phyloP scores from a whole-genome alignment of 2,329 filamentous ascomycete genomes.

The Pleurostoma richardsiae region DNA sequence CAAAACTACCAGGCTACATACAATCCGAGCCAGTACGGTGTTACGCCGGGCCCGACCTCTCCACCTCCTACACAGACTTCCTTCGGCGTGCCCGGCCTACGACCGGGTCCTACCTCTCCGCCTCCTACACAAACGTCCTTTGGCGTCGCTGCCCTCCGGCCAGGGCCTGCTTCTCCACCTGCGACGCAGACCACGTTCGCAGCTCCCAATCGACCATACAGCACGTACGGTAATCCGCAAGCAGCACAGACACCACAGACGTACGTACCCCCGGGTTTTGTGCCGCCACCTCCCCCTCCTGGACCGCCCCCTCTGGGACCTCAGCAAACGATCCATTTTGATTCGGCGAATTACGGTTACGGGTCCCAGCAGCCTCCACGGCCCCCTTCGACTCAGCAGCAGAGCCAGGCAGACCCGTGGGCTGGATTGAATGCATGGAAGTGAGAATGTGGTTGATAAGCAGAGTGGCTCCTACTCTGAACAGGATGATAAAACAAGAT shows the following conservation, averaged over 20 bases:
- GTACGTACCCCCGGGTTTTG: conserved; percentile 51
- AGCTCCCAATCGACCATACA: conserved; percentile 32
- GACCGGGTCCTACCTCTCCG: conserved; percentile 40
- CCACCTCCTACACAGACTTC: conserved; percentile 32
- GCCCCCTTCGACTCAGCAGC: conserved; percentile 20
- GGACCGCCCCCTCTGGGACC: conserved; percentile 57
- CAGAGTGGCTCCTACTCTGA: background rate
- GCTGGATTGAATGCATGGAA: conserved; percentile 68
- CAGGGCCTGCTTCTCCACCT: conserved; percentile 46
- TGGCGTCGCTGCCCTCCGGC: conserved; percentile 21
- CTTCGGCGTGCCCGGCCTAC: conserved; percentile 24
- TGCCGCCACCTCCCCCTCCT: conserved; percentile 59
- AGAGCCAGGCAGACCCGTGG: conserved; percentile 54
- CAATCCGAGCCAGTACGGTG: conserved; percentile 55
- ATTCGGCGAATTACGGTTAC: conserved; percentile 32
- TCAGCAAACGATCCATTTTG: conserved; percentile 57
- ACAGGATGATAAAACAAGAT: no score
- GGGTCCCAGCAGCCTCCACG: conserved; percentile 43
- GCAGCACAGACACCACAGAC: conserved; percentile 26
- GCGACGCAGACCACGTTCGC: conserved; percentile 50
- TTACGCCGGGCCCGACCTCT: conserved; percentile 47
- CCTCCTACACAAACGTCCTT: conserved; percentile 54
- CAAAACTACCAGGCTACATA: conserved; percentile 44
- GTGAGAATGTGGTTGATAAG: conserved; percentile 20
- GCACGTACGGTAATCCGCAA: conserved; percentile 40